Base-by-base conservation (phyloP, 108 stramenopile species). In the Nannochloropsis gaditana region DNA sequence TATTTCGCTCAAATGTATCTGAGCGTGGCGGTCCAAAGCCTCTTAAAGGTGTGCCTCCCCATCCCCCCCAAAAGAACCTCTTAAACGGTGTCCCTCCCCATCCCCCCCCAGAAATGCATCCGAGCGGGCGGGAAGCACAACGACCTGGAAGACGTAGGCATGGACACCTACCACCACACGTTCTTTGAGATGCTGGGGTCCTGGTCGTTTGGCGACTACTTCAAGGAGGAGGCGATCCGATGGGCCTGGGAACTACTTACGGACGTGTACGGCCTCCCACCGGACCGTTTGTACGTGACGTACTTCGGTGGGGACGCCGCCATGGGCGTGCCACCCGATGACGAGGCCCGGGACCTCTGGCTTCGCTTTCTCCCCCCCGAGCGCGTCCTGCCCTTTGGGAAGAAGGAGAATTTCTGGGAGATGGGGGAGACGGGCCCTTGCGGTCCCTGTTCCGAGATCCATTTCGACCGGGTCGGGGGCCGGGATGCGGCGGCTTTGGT, bases 401-500 rank as follows among this genome's bases (percentile, higher is more conserved):
- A 84, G 10, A 90, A 90, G 73, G 91, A 87, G 42, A 91, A 91
- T 59, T 91, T 91, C 86, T 91, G 91, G 91, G 91, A 91, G 90
- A 91, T 91, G 91, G 91, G 91, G 9, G 90, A 90, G 42, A 83
- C 86, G 41, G 91, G 91, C 8, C 91, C 91, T 21, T 91, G 91
- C 88, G 91, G 91, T 15, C 91, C 91, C 11, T 91, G 91, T 86
- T 87, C 89, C 43, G 91, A 91, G 89, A 90, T 91, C 41, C 91
- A 91, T 79, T 91, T 84, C 83, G 91, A 91, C 43, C 85, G 91
- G 9, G 87, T 91, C 43, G 90, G 90, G 2, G 86, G 90, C 17
- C 82, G 99, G n/a, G 95, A 98, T 90, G 97, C 97, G 9, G 88
- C 96, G 59, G 79, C 86, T 11, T 91, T 99, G 80, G 99, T 99